Evolutionary conservation across 345 rosid species (phyloP).

Genomic region (Eucalyptus guilfoylei): DNA sequence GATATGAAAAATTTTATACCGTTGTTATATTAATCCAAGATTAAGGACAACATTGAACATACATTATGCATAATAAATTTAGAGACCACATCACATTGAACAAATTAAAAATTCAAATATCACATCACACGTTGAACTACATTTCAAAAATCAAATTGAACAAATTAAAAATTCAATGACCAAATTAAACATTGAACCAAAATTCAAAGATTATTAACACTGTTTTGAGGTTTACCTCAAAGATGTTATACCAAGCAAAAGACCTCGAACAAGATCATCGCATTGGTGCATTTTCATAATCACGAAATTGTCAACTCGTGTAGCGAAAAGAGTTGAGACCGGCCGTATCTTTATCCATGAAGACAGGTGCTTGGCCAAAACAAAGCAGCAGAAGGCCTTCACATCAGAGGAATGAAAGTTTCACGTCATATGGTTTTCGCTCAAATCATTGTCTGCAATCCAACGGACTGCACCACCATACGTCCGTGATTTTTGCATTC

Average conservation of each 20-base stretch:
- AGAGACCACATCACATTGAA: rapidly evolving
- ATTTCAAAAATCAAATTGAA: too few relatives aligned
- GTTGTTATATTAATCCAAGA: too few relatives aligned
- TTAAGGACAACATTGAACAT: too few relatives aligned
- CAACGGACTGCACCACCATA: neutral
- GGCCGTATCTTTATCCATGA: neutral
- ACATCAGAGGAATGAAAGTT: neutral
- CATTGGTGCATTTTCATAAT: neutral
- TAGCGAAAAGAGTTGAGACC: neutral
- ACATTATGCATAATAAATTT: too few relatives aligned
- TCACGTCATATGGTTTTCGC: neutral
- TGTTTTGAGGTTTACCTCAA: too few relatives aligned
- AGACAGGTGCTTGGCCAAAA: neutral
- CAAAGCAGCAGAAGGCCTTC: neutral
- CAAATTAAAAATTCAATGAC: too few relatives aligned
- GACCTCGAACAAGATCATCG: too few relatives aligned
- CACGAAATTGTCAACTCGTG: too few relatives aligned
- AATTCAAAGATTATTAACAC: too few relatives aligned
- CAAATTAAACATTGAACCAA: neutral
- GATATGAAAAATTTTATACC: too few relatives aligned
- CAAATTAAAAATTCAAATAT: too few relatives aligned
- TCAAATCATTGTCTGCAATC: neutral
- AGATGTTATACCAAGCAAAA: too few relatives aligned
- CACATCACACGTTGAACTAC: rapidly evolving
- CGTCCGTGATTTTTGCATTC: neutral